These are phyloP conservation scores for Proteromonas lacertae DNA, from an alignment of 352 stramenopile genomes.

Conservation along the genomic window DNA sequence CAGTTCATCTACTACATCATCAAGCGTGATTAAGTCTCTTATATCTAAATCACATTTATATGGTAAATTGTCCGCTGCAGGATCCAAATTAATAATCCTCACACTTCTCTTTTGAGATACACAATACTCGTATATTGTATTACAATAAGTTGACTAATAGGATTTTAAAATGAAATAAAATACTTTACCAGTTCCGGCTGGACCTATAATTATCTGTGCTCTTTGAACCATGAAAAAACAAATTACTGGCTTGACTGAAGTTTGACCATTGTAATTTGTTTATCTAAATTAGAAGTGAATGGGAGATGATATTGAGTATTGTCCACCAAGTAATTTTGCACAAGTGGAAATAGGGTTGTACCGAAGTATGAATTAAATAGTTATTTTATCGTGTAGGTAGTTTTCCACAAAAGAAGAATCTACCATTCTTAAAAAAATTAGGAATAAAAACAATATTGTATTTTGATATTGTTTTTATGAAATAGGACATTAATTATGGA, in stretches of 20 bases:
- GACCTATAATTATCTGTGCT: constrained; percentile 24
- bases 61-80: constrained; percentile 53
- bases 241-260: too few relatives aligned
- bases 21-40: constrained; percentile 69
- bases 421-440: constrained; percentile 30
- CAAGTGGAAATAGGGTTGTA: constrained; percentile 45
- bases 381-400: too few relatives aligned
- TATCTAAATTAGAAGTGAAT: too few relatives aligned
- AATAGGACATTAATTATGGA: constrained; percentile 36
- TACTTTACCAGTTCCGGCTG: constrained; percentile 15
- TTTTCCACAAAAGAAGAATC: constrained; percentile 51
- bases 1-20: constrained; percentile 59
- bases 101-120: constrained; percentile 11
- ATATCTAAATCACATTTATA: constrained; percentile 50
- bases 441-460: constrained; percentile 33
- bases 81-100: constrained; percentile 87
- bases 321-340: constrained; percentile 42
- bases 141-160: constrained; percentile 93
- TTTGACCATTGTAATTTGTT: too few relatives aligned
- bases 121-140: constrained; percentile 64
- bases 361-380: too few relatives aligned
- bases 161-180: constrained; percentile 12
- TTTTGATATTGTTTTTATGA: too few relatives aligned
- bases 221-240: constrained; percentile 9
- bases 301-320: too few relatives aligned